Evolutionary conservation across 2,329 filamentous ascomycete genomes (phyloP).

Genomic region (Penicillium sp.): DNA sequence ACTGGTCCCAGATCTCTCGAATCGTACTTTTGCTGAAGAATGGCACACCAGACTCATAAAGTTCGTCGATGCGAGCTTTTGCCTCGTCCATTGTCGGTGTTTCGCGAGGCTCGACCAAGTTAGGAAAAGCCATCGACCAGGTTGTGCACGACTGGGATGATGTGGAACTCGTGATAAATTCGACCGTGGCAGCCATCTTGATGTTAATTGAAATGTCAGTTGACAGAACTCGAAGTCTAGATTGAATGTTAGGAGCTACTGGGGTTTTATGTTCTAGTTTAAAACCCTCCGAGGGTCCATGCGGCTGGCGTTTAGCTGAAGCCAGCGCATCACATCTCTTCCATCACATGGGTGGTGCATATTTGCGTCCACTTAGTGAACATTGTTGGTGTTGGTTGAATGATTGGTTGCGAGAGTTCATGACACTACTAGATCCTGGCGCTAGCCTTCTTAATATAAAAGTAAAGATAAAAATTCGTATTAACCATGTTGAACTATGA

Average conservation of each 20-base stretch:
- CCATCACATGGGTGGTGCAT: no score
- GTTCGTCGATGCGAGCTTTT: constrained; percentile 16
- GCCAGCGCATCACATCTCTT: background rate
- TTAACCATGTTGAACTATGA: no score
- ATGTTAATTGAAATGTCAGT: no score
- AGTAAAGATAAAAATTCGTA: no score
- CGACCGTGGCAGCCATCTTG: background rate
- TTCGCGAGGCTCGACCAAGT: background rate
- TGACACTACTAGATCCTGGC: no score
- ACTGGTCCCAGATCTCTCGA: constrained; percentile 6
- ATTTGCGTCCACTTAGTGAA: no score
- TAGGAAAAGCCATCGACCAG: background rate
- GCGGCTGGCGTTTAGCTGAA: background rate
- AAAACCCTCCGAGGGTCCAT: background rate
- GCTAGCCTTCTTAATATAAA: no score
- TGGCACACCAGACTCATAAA: constrained; percentile 21
- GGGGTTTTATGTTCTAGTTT: no score
- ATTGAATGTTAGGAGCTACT: no score
- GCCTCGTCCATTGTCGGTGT: constrained; percentile 13
- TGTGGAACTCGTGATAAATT: background rate
- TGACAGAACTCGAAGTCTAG: no score
- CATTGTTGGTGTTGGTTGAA: no score
- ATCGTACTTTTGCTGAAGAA: constrained; percentile 24
- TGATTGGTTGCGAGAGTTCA: no score
- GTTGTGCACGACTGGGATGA: background rate